Evolutionary conservation across 1,139 yeast species (phyloP).

Genomic region (Taphrina communis): DNA sequence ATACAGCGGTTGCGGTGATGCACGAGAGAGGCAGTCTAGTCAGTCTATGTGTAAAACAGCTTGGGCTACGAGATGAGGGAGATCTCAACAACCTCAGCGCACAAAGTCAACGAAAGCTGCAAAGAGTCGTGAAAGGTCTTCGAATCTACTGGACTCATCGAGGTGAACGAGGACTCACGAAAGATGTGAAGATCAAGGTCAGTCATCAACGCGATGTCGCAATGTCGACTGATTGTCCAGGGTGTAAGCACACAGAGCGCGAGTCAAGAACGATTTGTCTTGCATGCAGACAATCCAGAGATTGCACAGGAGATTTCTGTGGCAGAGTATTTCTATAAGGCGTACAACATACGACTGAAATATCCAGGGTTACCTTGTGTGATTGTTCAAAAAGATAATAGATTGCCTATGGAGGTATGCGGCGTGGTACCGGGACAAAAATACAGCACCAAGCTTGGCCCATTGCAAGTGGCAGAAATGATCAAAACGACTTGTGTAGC

Average conservation of each 20-base stretch:
- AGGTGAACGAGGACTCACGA: conserved; percentile 16
- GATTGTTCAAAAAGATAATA: conserved; percentile 37
- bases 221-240: neutral
- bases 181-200: conserved; percentile 17
- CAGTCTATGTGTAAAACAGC: conserved; percentile 1
- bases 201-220: neutral
- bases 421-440: conserved; percentile 42
- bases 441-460: conserved; percentile 41
- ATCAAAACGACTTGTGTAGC: conserved; percentile 32
- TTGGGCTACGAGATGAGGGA: conserved; percentile 1
- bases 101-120: conserved; percentile 15
- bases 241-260: conserved; percentile 15
- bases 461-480: conserved; percentile 43
- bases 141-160: conserved; percentile 21
- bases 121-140: conserved; percentile 16
- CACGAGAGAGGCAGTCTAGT: conserved; percentile 26
- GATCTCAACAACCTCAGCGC: conserved; percentile 19
- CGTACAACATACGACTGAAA: conserved; percentile 43
- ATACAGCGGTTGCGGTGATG: conserved; percentile 28
- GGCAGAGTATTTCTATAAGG: conserved; percentile 42
- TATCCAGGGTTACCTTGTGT: conserved; percentile 43
- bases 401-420: conserved; percentile 43
- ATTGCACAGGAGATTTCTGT: conserved; percentile 36
- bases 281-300: conserved; percentile 18
- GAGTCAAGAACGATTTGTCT: conserved; percentile 8